These are phyloP conservation scores for Fusarium abutilonis DNA, from an alignment of 2,329 filamentous ascomycete genomes.

Conservation along the genomic window DNA sequence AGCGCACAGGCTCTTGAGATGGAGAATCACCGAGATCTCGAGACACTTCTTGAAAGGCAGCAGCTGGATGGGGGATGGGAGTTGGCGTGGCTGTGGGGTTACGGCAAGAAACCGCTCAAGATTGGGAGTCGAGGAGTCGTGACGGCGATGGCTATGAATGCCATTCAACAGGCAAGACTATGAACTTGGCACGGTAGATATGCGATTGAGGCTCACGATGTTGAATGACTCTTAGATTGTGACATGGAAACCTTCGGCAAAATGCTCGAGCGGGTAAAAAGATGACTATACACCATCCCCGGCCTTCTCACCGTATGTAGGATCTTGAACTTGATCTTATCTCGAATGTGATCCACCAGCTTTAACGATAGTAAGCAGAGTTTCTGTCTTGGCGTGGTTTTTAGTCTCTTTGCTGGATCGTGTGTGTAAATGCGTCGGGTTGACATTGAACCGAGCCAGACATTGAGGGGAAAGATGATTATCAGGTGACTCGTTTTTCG, in stretches of 20 bases:
- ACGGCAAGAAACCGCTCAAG: background rate
- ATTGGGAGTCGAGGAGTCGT: conserved; percentile 15
- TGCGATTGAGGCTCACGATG: too few species aligned
- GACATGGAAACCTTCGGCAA: too few species aligned
- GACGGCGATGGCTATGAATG: conserved; percentile 12
- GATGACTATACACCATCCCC: background rate
- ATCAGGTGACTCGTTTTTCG: conserved; percentile 5
- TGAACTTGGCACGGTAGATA: background rate
- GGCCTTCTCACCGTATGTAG: background rate
- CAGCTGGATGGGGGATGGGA: conserved; percentile 16
- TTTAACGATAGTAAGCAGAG: too few species aligned
- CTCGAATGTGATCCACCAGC: background rate
- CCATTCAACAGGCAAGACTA: background rate
- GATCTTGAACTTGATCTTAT: too few species aligned
- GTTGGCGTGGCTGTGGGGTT: background rate
- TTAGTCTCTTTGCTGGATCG: background rate
- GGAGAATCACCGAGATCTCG: background rate
- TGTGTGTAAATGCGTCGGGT: background rate
- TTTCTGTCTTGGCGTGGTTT: background rate
- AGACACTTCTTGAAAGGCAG: background rate
- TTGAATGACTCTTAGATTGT: too few species aligned
- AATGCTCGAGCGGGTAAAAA: too few species aligned
- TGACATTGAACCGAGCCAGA: conserved; percentile 9
- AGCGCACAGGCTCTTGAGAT: background rate
- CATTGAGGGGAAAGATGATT: conserved; percentile 3